Conservation (phyloP, 2,329 filamentous ascomycete species). For the Metarhizium sp. region DNA sequence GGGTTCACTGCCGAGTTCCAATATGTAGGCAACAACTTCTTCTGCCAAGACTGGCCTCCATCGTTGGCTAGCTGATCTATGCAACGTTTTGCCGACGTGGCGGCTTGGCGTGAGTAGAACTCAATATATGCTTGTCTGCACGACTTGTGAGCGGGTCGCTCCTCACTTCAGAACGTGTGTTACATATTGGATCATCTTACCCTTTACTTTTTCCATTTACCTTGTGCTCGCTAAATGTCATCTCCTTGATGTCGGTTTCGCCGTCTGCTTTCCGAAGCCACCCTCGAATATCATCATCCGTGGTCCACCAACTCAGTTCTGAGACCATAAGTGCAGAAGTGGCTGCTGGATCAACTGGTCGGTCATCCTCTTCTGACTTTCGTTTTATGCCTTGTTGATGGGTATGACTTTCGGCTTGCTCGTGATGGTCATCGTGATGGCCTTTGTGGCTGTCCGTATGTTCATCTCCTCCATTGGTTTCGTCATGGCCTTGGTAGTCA, state of each 20-base stretch:
- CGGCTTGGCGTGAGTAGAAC: slow-evolving; percentile 72
- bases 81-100: slow-evolving; percentile 73
- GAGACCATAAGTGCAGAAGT: slow-evolving; percentile 73
- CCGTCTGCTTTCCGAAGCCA: slow-evolving; percentile 73
- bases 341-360: slow-evolving; percentile 49
- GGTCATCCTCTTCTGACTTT: slow-evolving; percentile 49
- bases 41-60: slow-evolving; percentile 45
- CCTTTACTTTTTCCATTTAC: slow-evolving; percentile 98
- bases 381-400: slow-evolving; percentile 45
- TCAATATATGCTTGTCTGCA: slow-evolving; percentile 70
- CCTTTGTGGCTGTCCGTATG: slow-evolving; percentile 17
- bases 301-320: slow-evolving; percentile 94
- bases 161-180: not conserved
- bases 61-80: slow-evolving; percentile 57
- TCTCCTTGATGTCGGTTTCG: slow-evolving; percentile 79
- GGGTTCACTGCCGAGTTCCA: slow-evolving; percentile 72
- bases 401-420: slow-evolving; percentile 13
- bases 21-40: slow-evolving; percentile 67
- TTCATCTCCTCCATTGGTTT: slow-evolving; percentile 30
- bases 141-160: not conserved
- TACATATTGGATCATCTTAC: slow-evolving; percentile 40
- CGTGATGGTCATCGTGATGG: slow-evolving; percentile 15
- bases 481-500: slow-evolving; percentile 12
- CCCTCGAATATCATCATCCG: slow-evolving; percentile 85
- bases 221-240: slow-evolving; percentile 97